Base-by-base conservation (phyloP, 1,284 basidiomycete genomes). In the Cryptococcus sp. region DNA sequence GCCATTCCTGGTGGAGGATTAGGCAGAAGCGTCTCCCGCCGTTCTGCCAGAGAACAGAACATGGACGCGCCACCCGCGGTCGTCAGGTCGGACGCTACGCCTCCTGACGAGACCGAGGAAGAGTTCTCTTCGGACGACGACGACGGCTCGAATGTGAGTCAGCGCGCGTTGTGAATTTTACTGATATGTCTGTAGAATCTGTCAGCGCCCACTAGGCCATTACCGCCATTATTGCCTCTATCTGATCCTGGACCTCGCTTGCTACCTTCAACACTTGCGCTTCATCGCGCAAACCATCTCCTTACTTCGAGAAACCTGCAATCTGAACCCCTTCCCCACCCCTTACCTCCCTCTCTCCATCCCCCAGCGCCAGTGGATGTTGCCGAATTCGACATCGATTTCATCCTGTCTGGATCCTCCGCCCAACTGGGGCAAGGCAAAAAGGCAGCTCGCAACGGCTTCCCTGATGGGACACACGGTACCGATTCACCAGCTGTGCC, bases 301-400 rank as follows among this genome's bases (percentile, higher is more conserved):
- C 65, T 79, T 22, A 74, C 66, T 54, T 68, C 74, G 16, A 69
- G 73, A 19, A 77, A 77, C 49, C 67, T 78, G 16, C 69, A 72
- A 25, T 68, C 74, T 15, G 76, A 77, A 45, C 78, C 76, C 16
- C 62, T 80, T 13, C 79, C 79, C 13, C 73, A 77, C 51, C 76
- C 77, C 11, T 60, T 80, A 3, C 75, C 77, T 4, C 70, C 75
- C 6, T 75, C 76, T 8, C 65, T 78, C 7, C 78, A 80, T 54
- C 78, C 78, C 17, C 78, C 78, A 20, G 70, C 71, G 16, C 74
- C 78, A 1, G 73, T 80, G 53, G 78, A 79, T 57, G 66, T 79
- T n/a, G 72, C 78, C 31, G 79, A 78, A 53, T 80, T 81, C 62
- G 80, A 81, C 62, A 76, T 81, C 25, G 79, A 79, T 59, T 81